phyloP scores from a whole-genome alignment of 179 eudicot genomes.

The Spinacia oleracea region DNA sequence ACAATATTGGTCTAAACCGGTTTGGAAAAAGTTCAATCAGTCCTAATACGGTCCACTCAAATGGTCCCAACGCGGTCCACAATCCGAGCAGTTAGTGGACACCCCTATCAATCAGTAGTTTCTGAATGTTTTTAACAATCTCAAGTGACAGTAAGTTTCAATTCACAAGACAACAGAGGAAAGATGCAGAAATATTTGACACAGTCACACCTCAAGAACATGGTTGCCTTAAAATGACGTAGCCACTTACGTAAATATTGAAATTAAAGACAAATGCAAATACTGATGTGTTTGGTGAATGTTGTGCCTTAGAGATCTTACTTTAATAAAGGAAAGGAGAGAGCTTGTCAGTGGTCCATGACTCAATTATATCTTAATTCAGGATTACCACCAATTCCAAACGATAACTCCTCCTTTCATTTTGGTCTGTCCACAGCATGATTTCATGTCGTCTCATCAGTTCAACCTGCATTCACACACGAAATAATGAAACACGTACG shows the following conservation, averaged over 20 bases:
- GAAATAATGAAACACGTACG: neutral
- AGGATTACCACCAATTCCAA: constrained; percentile 15
- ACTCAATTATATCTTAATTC: constrained; percentile 25
- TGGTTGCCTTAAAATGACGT: constrained; percentile 24
- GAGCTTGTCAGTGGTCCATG: constrained; percentile 24
- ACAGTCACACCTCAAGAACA: constrained; percentile 6
- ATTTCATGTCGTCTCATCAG: neutral
- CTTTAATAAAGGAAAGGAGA: neutral
- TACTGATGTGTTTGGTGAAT: neutral
- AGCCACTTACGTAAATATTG: constrained; percentile 29
- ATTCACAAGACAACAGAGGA: neutral
- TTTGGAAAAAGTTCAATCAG: neutral
- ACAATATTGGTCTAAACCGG: neutral
- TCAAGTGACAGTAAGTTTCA: neutral
- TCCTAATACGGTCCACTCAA: neutral
- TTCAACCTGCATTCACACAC: constrained; percentile 6
- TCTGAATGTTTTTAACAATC: neutral
- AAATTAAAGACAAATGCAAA: constrained; percentile 16
- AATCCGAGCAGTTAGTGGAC: neutral
- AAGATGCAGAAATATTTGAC: neutral
- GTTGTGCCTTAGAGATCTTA: neutral
- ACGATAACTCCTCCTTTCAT: neutral
- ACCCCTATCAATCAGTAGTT: neutral
- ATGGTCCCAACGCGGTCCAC: neutral
- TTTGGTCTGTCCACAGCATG: neutral